These are phyloP conservation scores for Colletotrichum navitas DNA, from an alignment of 2,329 filamentous ascomycete genomes.

Conservation along the genomic window DNA sequence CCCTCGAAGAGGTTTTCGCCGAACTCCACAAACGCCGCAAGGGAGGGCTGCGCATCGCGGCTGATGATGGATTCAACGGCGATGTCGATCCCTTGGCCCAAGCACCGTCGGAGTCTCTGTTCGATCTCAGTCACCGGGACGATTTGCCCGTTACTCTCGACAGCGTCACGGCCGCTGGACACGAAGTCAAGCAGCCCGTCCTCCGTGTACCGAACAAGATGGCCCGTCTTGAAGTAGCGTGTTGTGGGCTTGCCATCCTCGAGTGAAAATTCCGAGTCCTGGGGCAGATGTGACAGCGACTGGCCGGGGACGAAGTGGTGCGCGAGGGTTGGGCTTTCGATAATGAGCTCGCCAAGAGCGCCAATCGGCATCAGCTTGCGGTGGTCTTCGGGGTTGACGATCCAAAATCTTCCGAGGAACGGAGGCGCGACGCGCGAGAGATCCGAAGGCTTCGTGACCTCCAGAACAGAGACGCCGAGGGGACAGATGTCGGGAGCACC, in stretches of 20 bases:
- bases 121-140: constrained; percentile 62
- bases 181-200: constrained; percentile 63
- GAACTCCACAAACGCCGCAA: constrained; percentile 65
- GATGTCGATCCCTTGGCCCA: constrained; percentile 62
- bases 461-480: constrained; percentile 62
- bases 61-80: constrained; percentile 63
- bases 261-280: constrained; percentile 41
- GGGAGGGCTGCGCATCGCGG: constrained; percentile 55
- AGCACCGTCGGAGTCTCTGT: constrained; percentile 59
- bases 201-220: constrained; percentile 63
- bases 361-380: constrained; percentile 66
- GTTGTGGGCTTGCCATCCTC: constrained; percentile 48
- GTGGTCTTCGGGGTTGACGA: constrained; percentile 65
- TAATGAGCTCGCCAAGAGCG: constrained; percentile 68
- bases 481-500: constrained; percentile 65
- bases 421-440: constrained; percentile 61
- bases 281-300: constrained; percentile 46
- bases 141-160: constrained; percentile 54
- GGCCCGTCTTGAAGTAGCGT: constrained; percentile 63
- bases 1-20: constrained; percentile 55
- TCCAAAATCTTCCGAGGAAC: constrained; percentile 63
- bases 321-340: constrained; percentile 67
- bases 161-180: constrained; percentile 57
- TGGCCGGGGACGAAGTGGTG: constrained; percentile 52
- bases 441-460: constrained; percentile 54